A percentile compares a stretch with the other conserved stretches of the same genome.
phyloP scores from a whole-genome alignment of 495 filamentous ascomycete genomes.

The Aspergillus diversus region DNA sequence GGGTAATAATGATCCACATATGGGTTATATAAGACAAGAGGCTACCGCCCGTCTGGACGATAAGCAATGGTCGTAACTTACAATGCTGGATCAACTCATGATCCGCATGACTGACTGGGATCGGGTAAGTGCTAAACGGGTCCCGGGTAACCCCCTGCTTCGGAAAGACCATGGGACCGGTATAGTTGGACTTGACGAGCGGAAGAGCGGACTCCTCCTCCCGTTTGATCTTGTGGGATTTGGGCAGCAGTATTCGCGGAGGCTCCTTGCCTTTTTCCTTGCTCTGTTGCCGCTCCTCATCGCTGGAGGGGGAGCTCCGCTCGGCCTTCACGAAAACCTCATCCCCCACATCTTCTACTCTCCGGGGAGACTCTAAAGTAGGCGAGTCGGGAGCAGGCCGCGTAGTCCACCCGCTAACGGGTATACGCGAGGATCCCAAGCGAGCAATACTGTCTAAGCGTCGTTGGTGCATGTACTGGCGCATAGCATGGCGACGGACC shows the following conservation, averaged over 20 bases:
- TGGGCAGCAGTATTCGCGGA: conserved; percentile 17
- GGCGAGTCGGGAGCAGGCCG: conserved; percentile 19
- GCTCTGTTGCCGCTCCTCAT: conserved; percentile 11
- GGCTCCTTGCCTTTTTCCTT: conserved; percentile 13
- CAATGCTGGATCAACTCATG: conserved; percentile 35
- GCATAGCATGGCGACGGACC: conserved; percentile 38
- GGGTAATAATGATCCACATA: too few species aligned
- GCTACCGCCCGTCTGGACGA: not conserved
- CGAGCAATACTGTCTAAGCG: conserved; percentile 36
- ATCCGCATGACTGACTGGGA: conserved; percentile 26
- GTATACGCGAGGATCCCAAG: conserved; percentile 29
- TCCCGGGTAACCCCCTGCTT: conserved; percentile 22
- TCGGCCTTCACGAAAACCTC: conserved; percentile 5
- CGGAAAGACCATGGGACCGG: conserved; percentile 18
- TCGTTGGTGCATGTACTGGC: conserved; percentile 37
- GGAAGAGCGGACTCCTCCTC: conserved; percentile 15
- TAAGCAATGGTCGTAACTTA: conserved; percentile 17
- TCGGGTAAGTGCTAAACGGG: conserved; percentile 31
- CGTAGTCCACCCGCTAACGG: conserved; percentile 28
- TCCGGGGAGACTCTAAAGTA: conserved; percentile 15
- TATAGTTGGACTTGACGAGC: conserved; percentile 10
- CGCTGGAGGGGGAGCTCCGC: conserved; percentile 9
- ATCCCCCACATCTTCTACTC: conserved; percentile 20
- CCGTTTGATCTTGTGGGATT: conserved; percentile 20
- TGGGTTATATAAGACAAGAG: too few species aligned